Conservation (phyloP, 2,329 filamentous ascomycete species). For the Cladophialophora exuberans region DNA sequence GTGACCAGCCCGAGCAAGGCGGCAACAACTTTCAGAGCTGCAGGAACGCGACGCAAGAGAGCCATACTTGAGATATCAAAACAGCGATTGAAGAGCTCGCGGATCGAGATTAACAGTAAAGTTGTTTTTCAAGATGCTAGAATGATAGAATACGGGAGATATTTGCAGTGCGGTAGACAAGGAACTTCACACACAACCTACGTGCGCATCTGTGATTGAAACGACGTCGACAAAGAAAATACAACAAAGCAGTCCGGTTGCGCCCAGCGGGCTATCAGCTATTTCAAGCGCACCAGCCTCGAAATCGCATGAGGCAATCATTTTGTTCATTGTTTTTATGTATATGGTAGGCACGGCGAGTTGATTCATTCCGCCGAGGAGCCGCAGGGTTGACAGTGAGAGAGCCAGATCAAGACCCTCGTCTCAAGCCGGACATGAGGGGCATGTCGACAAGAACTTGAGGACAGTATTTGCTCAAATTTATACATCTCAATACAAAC, state of each 20-base stretch:
- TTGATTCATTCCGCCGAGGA: no score
- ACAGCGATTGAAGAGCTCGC: neutral
- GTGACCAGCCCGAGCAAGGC: conserved; percentile 7
- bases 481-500: no score
- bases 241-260: conserved; percentile 20
- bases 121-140: neutral
- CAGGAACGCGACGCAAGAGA: conserved; percentile 5
- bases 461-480: no score
- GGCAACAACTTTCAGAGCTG: conserved; percentile 1
- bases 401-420: no score
- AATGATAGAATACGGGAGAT: neutral
- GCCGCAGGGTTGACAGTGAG: no score
- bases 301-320: no score
- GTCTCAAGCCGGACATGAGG: no score
- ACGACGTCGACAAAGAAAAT: conserved; percentile 12
- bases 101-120: no score
- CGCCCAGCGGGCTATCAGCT: neutral
- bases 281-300: neutral
- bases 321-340: neutral
- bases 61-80: conserved; percentile 9
- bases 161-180: conserved; percentile 16
- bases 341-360: neutral
- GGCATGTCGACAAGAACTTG: no score
- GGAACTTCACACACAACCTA: conserved; percentile 10
- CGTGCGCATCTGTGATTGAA: neutral